These are phyloP conservation scores for Colletotrichum paranaense DNA, from an alignment of 2,329 filamentous ascomycete genomes.

Conservation along the genomic window DNA sequence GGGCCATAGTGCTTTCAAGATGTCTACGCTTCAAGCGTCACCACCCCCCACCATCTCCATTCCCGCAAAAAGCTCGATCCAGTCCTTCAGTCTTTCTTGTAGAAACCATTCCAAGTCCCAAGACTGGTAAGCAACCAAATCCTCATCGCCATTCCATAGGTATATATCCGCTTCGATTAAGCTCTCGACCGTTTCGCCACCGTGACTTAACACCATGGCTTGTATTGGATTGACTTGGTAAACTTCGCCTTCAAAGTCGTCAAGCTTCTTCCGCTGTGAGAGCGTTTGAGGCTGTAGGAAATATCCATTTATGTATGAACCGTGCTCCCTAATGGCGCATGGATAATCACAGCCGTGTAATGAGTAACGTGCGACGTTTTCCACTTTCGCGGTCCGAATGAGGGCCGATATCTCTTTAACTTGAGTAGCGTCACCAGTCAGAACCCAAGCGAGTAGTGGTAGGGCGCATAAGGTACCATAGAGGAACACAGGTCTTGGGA, in stretches of 20 bases:
- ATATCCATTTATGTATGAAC: slow-evolving; percentile 40
- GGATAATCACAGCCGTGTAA: slow-evolving; percentile 42
- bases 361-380: slow-evolving; percentile 36
- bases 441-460: slow-evolving; percentile 43
- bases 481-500: slow-evolving; percentile 39
- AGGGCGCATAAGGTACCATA: slow-evolving; percentile 43
- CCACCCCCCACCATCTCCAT: slow-evolving; percentile 11
- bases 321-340: slow-evolving; percentile 34
- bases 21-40: not conserved
- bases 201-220: slow-evolving; percentile 18
- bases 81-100: slow-evolving; percentile 41
- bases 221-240: slow-evolving; percentile 36
- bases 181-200: slow-evolving; percentile 7
- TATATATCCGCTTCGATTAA: slow-evolving; percentile 45
- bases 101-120: slow-evolving; percentile 42
- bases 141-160: slow-evolving; percentile 41
- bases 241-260: slow-evolving; percentile 46
- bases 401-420: slow-evolving; percentile 23
- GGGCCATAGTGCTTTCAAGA: too few relatives aligned
- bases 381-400: slow-evolving; percentile 34
- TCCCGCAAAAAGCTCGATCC: slow-evolving; percentile 10
- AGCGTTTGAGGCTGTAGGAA: slow-evolving; percentile 38
- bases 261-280: slow-evolving; percentile 45
- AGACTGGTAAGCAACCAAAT: slow-evolving; percentile 31
- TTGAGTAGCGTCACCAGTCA: slow-evolving; percentile 43